Evolutionary conservation across 768 basidiomycete genomes (phyloP), one percentile per base, ranked within the genome.

Genomic region (Boletus eberwhitei): DNA sequence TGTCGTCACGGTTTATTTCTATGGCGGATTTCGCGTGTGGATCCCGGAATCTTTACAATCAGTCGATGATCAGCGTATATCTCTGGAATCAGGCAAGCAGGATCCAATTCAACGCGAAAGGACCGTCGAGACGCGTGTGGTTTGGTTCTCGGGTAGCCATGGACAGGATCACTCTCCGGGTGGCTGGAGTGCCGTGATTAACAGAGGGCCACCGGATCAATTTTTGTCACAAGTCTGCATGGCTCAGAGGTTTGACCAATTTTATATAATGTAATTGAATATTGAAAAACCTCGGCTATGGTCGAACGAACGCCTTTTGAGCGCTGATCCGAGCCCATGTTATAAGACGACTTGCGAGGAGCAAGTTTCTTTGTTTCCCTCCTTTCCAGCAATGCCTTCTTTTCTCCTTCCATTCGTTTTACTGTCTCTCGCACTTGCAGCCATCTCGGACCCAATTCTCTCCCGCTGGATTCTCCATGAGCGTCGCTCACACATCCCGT

Each of bases 401-500:
- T 58, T 68, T 48, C 12, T 63, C 41, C 59, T 63, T 35, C 36
- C 65, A n/a, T 41, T 63, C 61, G 35, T 63, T 66, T 59, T 63
- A 1, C 42, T 68, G 14, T 58, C 58, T 12, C 56, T 66, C 9
- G 56, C 56, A 29, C 37, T 68, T n/a, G 50, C 36, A 19, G 54
- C 40, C 11, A 54, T 13, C 17, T 42, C 63, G 1, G 36, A 56
- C 24, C 53, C 57, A 2, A 5, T 46, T 8, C 17, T 48, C 14
- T 55, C 66, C 19, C 60, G 19, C 5, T 55, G 34, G 39, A 29
- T 37, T 9, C 16, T 53, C 1, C 65, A 66, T 16, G 65, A 66
- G 16, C 56, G 48, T 17, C 47, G 79, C 17, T 63, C 71, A 11
- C 49, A 63, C 29, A 57, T 68, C 22, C 80, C 80, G 2, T 36